Conservation (phyloP, 2,329 filamentous ascomycete genomes). For the Dactylonectria estremocensis region DNA sequence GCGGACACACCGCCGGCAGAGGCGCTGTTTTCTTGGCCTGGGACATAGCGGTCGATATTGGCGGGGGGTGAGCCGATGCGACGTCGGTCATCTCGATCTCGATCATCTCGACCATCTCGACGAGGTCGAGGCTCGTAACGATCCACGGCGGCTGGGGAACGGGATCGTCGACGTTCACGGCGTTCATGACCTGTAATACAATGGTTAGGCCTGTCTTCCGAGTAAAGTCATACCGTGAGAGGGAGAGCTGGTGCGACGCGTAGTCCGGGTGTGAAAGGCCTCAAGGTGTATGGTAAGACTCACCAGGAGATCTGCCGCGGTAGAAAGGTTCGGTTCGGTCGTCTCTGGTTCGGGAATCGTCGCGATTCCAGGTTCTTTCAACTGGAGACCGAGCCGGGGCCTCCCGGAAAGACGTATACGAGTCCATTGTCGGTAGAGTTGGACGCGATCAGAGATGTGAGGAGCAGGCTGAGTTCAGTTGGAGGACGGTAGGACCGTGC, state of each 20-base stretch:
- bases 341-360: conserved; percentile 67
- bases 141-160: conserved; percentile 80
- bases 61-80: conserved; percentile 74
- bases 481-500: conserved; percentile 25
- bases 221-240: conserved; percentile 6
- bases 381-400: conserved; percentile 66
- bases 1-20: conserved; percentile 57
- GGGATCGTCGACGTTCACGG: conserved; percentile 74
- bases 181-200: conserved; percentile 67
- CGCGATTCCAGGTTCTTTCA: conserved; percentile 69
- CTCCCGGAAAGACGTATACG: conserved; percentile 69
- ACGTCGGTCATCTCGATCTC: conserved; percentile 74
- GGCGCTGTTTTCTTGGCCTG: conserved; percentile 74
- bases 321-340: conserved; percentile 72
- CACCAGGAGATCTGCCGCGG: conserved; percentile 80
- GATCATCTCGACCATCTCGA: conserved; percentile 82
- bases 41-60: conserved; percentile 89
- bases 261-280: not conserved
- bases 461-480: conserved; percentile 16
- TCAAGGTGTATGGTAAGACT: conserved; percentile 51
- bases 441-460: conserved; percentile 37
- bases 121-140: conserved; percentile 81
- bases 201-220: conserved; percentile 10
- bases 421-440: conserved; percentile 63
- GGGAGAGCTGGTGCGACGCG: conserved; percentile 5